Percentiles rank a stretch among this genome's conserved stretches.
Conservation (phyloP, 2,329 filamentous ascomycete species). For the Endocalyx cinctus region DNA sequence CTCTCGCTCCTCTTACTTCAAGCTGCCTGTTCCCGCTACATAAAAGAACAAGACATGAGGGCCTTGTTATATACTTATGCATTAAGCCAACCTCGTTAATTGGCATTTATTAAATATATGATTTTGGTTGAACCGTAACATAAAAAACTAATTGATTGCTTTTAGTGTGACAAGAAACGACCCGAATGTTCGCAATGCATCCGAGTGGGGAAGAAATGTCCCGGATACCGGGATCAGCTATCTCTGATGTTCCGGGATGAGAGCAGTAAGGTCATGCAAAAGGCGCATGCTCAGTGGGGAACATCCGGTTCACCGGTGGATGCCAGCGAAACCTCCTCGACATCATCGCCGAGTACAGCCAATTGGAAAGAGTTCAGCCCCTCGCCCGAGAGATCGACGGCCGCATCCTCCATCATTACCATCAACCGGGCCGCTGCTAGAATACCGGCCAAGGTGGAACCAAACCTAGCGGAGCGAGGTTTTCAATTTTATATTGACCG, state of each 20-base stretch:
- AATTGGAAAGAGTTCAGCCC: conserved; percentile 4
- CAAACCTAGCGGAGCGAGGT: conserved; percentile 41
- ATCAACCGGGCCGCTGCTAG: conserved; percentile 12
- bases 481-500: conserved; percentile 47
- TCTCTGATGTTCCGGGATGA: conserved; percentile 65
- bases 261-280: conserved; percentile 57
- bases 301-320: conserved; percentile 25
- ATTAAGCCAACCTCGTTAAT: too few species aligned
- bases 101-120: too few species aligned
- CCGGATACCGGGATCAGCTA: conserved; percentile 60
- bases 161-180: conserved; percentile 55
- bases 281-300: conserved; percentile 50
- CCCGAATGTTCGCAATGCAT: conserved; percentile 61
- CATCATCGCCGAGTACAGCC: not conserved
- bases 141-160: too few species aligned
- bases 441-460: conserved; percentile 31
- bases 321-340: conserved; percentile 14
- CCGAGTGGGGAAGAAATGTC: conserved; percentile 55
- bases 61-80: too few species aligned
- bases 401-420: conserved; percentile 1
- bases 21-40: too few species aligned
- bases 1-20: too few species aligned
- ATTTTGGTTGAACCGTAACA: too few species aligned
- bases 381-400: not conserved
- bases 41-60: too few species aligned